phyloP scores from a whole-genome alignment of 2,329 filamentous ascomycete species.

The Verticillium isaacii region DNA sequence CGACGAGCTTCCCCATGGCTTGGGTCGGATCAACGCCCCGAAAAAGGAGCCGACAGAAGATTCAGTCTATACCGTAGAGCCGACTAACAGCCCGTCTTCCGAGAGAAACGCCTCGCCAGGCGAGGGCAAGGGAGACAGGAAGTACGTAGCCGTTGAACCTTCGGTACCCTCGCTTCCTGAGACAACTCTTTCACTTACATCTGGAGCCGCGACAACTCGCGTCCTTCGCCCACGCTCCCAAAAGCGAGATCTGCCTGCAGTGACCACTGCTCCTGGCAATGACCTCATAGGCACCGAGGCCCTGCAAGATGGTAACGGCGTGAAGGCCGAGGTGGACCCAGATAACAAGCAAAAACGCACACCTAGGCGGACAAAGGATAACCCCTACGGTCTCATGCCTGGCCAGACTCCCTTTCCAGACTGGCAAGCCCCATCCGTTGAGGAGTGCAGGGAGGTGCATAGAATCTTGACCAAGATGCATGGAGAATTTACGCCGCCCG shows the following conservation, averaged over 20 bases:
- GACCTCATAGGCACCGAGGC: neutral
- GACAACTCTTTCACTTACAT: neutral
- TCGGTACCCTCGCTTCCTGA: neutral
- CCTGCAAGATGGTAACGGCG: no score
- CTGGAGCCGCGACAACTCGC: neutral
- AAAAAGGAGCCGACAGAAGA: neutral
- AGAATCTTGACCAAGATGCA: conserved; percentile 61
- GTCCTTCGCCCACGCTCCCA: neutral
- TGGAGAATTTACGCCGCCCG: conserved; percentile 58
- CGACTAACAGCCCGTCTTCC: neutral
- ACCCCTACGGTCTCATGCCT: conserved; percentile 47
- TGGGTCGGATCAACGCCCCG: conserved; percentile 8
- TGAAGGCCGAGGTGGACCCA: neutral
- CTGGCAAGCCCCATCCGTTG: conserved; percentile 57
- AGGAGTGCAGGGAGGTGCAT: conserved; percentile 67
- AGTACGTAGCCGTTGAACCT: neutral
- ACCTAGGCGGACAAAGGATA: conserved; percentile 22
- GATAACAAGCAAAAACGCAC: conserved; percentile 16
- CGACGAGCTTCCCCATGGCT: conserved; percentile 7
- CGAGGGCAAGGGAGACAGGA: neutral
- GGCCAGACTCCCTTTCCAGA: conserved; percentile 64
- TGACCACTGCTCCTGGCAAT: neutral
- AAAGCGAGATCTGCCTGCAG: neutral
- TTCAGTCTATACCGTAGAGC: neutral
- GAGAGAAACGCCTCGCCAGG: neutral